phyloP scores from a whole-genome alignment of 768 basidiomycete genomes.

The Tricholoma terreum region DNA sequence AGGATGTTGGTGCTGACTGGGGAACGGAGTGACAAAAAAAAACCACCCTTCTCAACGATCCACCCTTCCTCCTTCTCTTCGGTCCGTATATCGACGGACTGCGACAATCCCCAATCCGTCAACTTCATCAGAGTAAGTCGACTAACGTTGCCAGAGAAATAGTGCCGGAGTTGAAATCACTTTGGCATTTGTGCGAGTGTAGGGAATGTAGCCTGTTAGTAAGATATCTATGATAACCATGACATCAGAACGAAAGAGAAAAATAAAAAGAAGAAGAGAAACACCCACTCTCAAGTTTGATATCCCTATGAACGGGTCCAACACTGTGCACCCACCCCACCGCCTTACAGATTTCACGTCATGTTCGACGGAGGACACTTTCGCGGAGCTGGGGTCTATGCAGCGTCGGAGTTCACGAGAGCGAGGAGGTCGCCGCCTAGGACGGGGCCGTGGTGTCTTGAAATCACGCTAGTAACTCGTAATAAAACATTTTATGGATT shows the following conservation, averaged over 20 bases:
- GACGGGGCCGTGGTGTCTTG: slow-evolving; percentile 79
- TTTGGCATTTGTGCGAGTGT: too few relatives aligned
- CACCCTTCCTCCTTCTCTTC: slow-evolving; percentile 24
- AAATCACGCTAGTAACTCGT: too few relatives aligned
- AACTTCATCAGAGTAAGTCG: slow-evolving; percentile 63
- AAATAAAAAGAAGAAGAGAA: neutral
- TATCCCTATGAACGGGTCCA: slow-evolving; percentile 84
- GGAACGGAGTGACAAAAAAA: neutral
- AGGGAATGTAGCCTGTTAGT: too few relatives aligned
- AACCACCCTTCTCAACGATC: slow-evolving; percentile 24
- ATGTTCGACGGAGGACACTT: slow-evolving; percentile 62
- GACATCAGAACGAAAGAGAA: too few relatives aligned
- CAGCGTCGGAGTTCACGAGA: slow-evolving; percentile 57
- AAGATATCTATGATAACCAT: neutral
- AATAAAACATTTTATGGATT: too few relatives aligned
- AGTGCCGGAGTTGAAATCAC: neutral
- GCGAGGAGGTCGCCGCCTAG: slow-evolving; percentile 85
- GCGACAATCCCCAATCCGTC: slow-evolving; percentile 86
- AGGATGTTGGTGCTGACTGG: too few relatives aligned
- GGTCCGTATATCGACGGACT: slow-evolving; percentile 81
- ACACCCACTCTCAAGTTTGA: slow-evolving; percentile 76
- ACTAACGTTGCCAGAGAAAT: slow-evolving; percentile 19
- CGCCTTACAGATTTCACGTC: slow-evolving; percentile 71
- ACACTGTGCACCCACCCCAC: slow-evolving; percentile 88
- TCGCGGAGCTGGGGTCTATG: slow-evolving; percentile 38